Evolutionary conservation across 2,329 filamentous ascomycete species (phyloP).

Genomic region (Calonectria naviculata): DNA sequence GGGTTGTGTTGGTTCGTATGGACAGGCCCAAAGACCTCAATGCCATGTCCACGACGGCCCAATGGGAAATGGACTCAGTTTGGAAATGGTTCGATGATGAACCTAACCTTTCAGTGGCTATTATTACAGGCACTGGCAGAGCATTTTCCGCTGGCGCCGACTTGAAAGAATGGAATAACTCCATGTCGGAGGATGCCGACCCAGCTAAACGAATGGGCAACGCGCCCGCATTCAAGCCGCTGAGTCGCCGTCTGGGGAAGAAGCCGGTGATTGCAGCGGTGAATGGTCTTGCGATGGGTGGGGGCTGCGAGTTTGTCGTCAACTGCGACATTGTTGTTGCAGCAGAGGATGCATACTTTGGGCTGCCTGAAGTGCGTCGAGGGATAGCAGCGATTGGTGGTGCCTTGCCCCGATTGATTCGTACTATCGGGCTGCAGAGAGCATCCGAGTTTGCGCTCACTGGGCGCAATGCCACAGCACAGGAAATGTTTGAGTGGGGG

Average conservation of each 20-base stretch:
- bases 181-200: constrained; percentile 27
- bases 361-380: constrained; percentile 63
- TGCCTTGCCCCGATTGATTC: constrained; percentile 61
- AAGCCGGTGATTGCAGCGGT: constrained; percentile 71
- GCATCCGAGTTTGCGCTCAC: constrained; percentile 62
- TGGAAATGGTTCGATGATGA: constrained; percentile 66
- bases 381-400: constrained; percentile 66
- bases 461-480: constrained; percentile 55
- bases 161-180: constrained; percentile 57
- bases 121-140: constrained; percentile 63
- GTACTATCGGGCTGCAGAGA: constrained; percentile 56
- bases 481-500: constrained; percentile 43
- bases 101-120: constrained; percentile 57
- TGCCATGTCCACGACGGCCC: constrained; percentile 34
- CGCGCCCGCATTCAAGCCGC: constrained; percentile 54
- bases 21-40: constrained; percentile 61
- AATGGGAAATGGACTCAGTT: constrained; percentile 40
- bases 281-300: constrained; percentile 67
- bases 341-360: constrained; percentile 61
- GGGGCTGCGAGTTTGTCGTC: constrained; percentile 67
- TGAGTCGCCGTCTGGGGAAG: constrained; percentile 67
- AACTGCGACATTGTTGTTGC: constrained; percentile 67
- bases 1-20: constrained; percentile 63
- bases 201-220: constrained; percentile 27
- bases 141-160: constrained; percentile 68